Conservation (phyloP, 345 rosid species). For the Corymbia maculata region DNA sequence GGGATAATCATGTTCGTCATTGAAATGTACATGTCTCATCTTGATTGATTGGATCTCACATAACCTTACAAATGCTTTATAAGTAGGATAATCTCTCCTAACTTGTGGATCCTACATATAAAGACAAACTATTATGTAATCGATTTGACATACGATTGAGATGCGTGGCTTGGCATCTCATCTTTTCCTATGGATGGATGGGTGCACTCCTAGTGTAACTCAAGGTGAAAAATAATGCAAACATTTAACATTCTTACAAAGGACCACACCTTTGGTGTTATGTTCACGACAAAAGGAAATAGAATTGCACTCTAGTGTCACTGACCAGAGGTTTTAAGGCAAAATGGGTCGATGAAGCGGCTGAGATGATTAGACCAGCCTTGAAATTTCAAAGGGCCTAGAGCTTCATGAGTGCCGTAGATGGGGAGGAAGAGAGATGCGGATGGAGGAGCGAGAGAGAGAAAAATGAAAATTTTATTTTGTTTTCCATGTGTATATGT, state of each 20-base stretch:
- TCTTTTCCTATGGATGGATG: neutral
- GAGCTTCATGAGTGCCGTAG: neutral
- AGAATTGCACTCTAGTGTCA: neutral
- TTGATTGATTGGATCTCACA: neutral
- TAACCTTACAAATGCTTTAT: neutral
- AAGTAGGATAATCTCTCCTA: neutral
- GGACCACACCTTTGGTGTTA: neutral
- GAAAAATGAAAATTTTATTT: neutral
- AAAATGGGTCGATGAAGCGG: neutral
- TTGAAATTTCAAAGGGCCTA: neutral
- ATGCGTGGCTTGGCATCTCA: neutral
- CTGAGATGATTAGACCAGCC: neutral
- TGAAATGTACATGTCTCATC: neutral
- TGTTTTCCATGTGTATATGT: neutral
- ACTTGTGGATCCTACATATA: neutral
- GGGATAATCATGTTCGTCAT: fast-evolving
- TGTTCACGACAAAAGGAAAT: neutral
- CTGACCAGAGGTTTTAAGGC: neutral
- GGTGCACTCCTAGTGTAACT: neutral
- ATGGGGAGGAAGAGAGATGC: neutral
- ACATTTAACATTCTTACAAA: neutral
- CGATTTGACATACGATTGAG: neutral
- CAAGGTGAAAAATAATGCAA: neutral
- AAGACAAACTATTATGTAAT: neutral
- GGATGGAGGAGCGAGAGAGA: neutral